Evolutionary conservation across 768 basidiomycete species (phyloP), one percentile per base, ranked within the genome.

Genomic region (Tricholoma flavovirens): DNA sequence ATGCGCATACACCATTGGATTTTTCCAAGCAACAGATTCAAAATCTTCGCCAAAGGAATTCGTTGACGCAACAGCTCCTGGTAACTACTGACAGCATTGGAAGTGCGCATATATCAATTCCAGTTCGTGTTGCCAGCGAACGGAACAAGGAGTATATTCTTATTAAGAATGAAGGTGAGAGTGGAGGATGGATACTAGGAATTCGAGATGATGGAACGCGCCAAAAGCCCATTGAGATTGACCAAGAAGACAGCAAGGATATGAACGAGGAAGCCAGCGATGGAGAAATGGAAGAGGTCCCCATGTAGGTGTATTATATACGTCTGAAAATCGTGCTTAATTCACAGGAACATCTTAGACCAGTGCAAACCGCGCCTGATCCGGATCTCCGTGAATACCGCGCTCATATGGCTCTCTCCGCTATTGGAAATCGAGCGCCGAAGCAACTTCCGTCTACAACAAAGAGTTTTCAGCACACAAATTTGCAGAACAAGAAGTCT

Each of bases 11-110:
- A 0, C 86, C 97, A 0, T 75, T 98, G 54, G 97, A 98, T 69
- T 99, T 99, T 68, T 98, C 94, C 1, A 93, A 88, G 64, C 88
- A 96, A 60, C 97, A 99, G 69, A 98, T 99, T 69, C 81, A 85
- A 70, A 89, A 92, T 63, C 78, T 99, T 9, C 81, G 85, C 60
- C 88, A 97, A 69, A 79, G 97, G 35, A 99, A 99, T 67, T 68
- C 84, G 3, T 76, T 98, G 59, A 98, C 97, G 1, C 97, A 98
- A 63, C 93, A 96, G 65, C 81, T 99, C 32, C 75, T 98, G 48
- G 83, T 80, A 49, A 96, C 97, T 14, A 97, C 94, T 1, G 94
- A 98, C 67, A 90, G 80, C 52, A 93, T 98, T 57, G 93, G 93
- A 55, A 92, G 86, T 65, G 90, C 92, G 0, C 82, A 93, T 66